Evolutionary conservation across 116 monocot species (phyloP), one percentile per base, ranked within the genome.

Genomic region (Dioscorea cayenensis): DNA sequence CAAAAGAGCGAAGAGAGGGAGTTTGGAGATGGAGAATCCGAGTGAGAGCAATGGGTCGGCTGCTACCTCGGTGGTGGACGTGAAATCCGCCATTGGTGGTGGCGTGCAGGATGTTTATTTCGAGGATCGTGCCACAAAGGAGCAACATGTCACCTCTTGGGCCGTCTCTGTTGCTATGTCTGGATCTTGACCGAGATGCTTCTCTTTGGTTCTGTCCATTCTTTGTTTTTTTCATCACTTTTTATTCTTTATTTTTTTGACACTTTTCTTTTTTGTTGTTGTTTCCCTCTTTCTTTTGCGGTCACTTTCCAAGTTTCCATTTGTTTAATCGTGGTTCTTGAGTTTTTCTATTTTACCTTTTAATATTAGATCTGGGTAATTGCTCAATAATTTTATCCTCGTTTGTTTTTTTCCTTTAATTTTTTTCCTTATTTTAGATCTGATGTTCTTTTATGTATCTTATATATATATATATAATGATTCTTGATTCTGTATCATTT

Each of bases 101-200:
- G 90, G 82, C 4, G 84, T 84, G n/a, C 65, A 78, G 74, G 87
- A 84, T 70, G n/a, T 71, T 0, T 89, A 89, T 78, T 87, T 82
- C 61, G 89, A 89, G 77, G 89, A 92, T 77, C 83, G 76, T 23
- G 89, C 90, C 67, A 84, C 85, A 11, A 87, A 85, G 84, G 84
- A 95, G 23, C 83, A 87, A 66, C 73, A 73, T 55, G 77, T 89
- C 75, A 89, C 89, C 20, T 85, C 89, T 2, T 83, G 85, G 82
- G 38, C 51, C 19, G 28, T 38, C 28, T 63, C 43, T 27, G 49
- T 69, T 14, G 63, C 55, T 51, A 74, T 28, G 37, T 62, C 27
- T 23, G 23, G 62, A 62, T 62, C 62, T n/a, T 16, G 55, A 55
- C n/a, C 55, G 55, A 43, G 43, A 55, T 5, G 14, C 19, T 18